Percentiles rank a stretch among this genome's conserved stretches.
These are phyloP conservation scores for Phytophthora fragariaefolia DNA, from an alignment of 352 stramenopile genomes.

Conservation along the genomic window DNA sequence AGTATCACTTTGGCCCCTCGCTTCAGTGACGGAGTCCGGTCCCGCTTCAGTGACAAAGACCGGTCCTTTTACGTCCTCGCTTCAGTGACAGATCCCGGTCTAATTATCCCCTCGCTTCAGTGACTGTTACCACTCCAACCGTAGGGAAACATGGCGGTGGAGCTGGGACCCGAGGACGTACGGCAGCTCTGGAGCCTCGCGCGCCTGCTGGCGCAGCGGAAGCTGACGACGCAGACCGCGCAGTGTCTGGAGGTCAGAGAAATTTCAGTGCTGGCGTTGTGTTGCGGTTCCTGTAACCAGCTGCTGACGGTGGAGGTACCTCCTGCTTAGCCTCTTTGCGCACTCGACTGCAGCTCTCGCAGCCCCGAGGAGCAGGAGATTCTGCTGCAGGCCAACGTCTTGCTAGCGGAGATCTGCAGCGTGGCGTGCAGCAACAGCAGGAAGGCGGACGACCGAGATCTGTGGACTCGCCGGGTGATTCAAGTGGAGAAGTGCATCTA, in stretches of 20 bases:
- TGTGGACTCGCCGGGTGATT: constrained; percentile 59
- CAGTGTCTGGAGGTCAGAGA: constrained; percentile 57
- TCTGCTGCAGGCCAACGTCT: constrained; percentile 42
- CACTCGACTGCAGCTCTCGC: constrained; percentile 20
- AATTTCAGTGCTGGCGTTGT: background rate
- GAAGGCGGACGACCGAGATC: constrained; percentile 52
- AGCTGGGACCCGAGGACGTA: constrained; percentile 38
- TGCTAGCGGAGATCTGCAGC: constrained; percentile 69
- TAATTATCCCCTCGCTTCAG: background rate
- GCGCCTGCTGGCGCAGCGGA: constrained; percentile 47
- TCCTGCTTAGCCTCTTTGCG: constrained; percentile 43
- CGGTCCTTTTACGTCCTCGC: too few species aligned
- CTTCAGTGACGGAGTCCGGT: background rate
- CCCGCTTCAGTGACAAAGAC: constrained; percentile 14
- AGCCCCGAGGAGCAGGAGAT: constrained; percentile 31
- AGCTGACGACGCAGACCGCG: constrained; percentile 46
- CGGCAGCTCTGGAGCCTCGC: constrained; percentile 72
- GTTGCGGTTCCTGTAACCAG: background rate
- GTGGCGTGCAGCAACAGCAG: constrained; percentile 45
- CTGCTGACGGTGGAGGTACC: constrained; percentile 3
- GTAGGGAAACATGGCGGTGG: constrained; percentile 23
- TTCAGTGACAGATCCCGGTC: too few species aligned
- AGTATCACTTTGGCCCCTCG: constrained; percentile 2
- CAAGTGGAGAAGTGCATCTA: constrained; percentile 55
- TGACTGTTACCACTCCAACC: background rate